Conservation (phyloP, 2,329 filamentous ascomycete genomes). For the Sarocladium strictum region DNA sequence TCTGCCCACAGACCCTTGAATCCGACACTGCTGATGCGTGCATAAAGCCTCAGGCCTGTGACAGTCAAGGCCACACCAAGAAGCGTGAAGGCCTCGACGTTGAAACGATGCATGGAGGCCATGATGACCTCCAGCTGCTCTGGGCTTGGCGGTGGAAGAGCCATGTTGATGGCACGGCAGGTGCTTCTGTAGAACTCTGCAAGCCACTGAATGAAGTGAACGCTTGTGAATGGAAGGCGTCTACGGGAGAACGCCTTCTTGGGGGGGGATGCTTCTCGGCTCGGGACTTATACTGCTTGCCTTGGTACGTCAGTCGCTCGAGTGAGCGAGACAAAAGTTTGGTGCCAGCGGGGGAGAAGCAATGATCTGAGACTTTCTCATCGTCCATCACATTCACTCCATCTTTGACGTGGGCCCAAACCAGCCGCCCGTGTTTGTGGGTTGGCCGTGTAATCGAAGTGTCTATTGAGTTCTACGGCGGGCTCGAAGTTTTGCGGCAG, state of each 20-base stretch:
- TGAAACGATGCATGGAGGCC: slow-evolving; percentile 7
- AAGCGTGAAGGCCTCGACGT: slow-evolving; percentile 24
- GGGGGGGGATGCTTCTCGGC: background rate
- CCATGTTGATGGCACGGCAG: background rate
- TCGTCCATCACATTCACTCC: background rate
- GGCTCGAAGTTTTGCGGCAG: background rate
- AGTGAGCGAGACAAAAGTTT: background rate
- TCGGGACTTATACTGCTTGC: slow-evolving; percentile 4
- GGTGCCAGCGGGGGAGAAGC: background rate
- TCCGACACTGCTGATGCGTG: slow-evolving; percentile 42
- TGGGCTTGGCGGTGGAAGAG: slow-evolving; percentile 6
- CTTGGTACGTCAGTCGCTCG: background rate
- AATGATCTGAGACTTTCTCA: slow-evolving; percentile 7
- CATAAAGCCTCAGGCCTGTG: slow-evolving; percentile 42
- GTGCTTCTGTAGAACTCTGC: background rate
- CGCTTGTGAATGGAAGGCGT: background rate
- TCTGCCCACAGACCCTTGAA: slow-evolving; percentile 46
- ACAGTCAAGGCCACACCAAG: slow-evolving; percentile 39
- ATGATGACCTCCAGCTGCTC: slow-evolving; percentile 10
- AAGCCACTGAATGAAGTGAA: background rate
- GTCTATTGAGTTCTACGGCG: background rate
- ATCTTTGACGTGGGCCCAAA: background rate
- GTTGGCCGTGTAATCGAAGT: background rate
- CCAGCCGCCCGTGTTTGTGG: background rate
- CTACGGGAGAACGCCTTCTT: background rate